phyloP scores from a whole-genome alignment of 805 yeast species.

The Zygoascus bituminiphila region DNA sequence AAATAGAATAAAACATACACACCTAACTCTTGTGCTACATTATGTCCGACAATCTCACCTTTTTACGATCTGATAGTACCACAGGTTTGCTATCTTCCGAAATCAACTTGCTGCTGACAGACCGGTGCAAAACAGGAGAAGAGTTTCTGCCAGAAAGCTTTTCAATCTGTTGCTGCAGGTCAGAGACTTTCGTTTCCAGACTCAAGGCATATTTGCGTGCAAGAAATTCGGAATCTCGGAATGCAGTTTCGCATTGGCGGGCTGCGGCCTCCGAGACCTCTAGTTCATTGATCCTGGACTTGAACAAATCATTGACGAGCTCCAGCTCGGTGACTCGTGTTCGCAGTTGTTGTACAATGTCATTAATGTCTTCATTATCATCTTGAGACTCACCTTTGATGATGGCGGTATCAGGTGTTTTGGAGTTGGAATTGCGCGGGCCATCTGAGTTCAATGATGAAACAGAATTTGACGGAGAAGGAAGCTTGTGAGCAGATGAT shows the following conservation, averaged over 20 bases:
- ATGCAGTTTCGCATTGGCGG: constrained; percentile 24
- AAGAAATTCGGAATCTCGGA: constrained; percentile 20
- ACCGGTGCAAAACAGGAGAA: background rate
- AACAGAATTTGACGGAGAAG: background rate
- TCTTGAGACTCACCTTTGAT: background rate
- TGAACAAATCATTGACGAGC: constrained; percentile 79
- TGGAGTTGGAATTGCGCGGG: background rate
- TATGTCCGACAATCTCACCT: background rate
- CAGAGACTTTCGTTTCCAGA: constrained; percentile 10
- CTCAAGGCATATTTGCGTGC: constrained; percentile 11
- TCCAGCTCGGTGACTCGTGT: constrained; percentile 85
- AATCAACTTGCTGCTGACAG: background rate
- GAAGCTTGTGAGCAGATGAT: background rate
- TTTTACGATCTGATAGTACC: background rate
- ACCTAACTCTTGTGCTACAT: too few relatives aligned
- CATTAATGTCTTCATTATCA: background rate
- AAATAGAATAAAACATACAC: too few relatives aligned
- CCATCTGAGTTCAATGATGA: background rate
- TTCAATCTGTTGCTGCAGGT: constrained; percentile 1
- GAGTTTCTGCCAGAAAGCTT: background rate
- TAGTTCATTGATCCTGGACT: constrained; percentile 72
- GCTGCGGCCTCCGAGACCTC: constrained; percentile 40
- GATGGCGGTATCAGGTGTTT: background rate
- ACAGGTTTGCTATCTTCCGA: constrained; percentile 1
- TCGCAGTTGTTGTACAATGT: constrained; percentile 34